Conservation (phyloP, 1,139 yeast genomes). For the Yamadazyma mexicana region DNA sequence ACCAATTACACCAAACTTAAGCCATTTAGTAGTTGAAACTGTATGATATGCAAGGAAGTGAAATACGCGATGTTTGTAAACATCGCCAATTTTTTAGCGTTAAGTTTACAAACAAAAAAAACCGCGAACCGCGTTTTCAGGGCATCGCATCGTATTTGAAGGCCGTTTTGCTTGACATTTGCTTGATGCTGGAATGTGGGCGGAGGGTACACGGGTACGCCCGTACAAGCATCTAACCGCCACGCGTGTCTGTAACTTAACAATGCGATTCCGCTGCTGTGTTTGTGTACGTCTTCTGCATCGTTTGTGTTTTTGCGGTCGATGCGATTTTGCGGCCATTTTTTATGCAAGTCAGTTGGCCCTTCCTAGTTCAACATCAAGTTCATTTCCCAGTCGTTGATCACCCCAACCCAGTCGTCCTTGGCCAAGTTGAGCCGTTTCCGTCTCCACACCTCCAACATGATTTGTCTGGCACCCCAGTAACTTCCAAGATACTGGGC, state of each 20-base stretch:
- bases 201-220: too few species aligned
- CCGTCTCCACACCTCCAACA: conserved; percentile 85
- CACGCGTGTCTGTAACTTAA: too few species aligned
- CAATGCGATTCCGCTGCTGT: too few species aligned
- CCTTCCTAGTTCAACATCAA: conserved; percentile 71
- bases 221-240: too few species aligned
- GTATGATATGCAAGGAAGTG: not conserved
- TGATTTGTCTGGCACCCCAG: conserved; percentile 82
- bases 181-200: too few species aligned
- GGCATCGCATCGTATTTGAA: not conserved
- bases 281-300: too few species aligned
- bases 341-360: too few species aligned
- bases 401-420: conserved; percentile 78
- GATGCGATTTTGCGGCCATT: too few species aligned
- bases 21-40: not conserved
- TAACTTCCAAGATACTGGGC: conserved; percentile 78
- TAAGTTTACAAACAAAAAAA: not conserved
- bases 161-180: too few species aligned
- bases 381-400: conserved; percentile 83
- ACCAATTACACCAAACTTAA: not conserved
- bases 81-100: conserved; percentile 2
- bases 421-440: conserved; percentile 56
- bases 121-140: conserved; percentile 1
- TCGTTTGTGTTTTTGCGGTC: too few species aligned
- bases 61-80: conserved; percentile 8